Percentiles rank a stretch among this genome's conserved stretches.
Evolutionary conservation across 192 early-diverging fungal species (phyloP).

Genomic region (Coemansia sp.): DNA sequence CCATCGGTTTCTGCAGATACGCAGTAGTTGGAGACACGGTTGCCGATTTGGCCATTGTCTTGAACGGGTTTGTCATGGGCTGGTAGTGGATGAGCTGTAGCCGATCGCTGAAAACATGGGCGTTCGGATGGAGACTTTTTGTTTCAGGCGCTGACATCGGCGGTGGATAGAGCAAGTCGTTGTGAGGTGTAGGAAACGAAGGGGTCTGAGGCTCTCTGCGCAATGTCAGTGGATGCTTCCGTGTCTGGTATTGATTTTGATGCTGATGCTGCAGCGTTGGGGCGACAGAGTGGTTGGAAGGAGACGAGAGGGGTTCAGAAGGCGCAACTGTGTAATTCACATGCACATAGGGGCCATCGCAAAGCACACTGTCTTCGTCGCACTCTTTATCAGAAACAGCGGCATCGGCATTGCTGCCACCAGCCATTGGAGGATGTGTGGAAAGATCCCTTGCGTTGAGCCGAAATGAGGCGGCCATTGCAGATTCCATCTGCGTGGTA

Average conservation of each 20-base stretch:
- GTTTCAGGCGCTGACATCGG: constrained; percentile 5
- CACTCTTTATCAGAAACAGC: constrained; percentile 8
- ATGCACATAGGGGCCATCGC: constrained; percentile 42
- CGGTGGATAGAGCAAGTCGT: neutral
- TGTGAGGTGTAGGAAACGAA: neutral
- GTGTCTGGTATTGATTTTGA: neutral
- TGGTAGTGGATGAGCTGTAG: constrained; percentile 23
- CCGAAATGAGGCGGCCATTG: constrained; percentile 3
- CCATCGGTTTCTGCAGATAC: constrained; percentile 1
- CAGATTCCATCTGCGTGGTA: constrained; percentile 8
- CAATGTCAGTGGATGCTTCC: neutral
- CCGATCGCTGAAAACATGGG: constrained; percentile 1
- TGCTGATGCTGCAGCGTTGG: constrained; percentile 10
- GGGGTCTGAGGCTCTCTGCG: neutral
- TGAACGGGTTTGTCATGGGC: constrained; percentile 41
- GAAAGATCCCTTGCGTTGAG: neutral
- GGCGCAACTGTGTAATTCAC: constrained; percentile 16
- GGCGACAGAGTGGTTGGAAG: neutral
- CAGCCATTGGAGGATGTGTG: neutral
- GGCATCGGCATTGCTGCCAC: neutral
- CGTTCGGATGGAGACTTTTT: constrained; percentile 2
- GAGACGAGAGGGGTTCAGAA: neutral
- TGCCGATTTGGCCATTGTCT: constrained; percentile 25
- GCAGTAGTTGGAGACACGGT: constrained; percentile 2
- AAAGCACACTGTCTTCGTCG: constrained; percentile 20